Conservation (phyloP, 1,139 yeast species). For the Kodamaea suecica region DNA sequence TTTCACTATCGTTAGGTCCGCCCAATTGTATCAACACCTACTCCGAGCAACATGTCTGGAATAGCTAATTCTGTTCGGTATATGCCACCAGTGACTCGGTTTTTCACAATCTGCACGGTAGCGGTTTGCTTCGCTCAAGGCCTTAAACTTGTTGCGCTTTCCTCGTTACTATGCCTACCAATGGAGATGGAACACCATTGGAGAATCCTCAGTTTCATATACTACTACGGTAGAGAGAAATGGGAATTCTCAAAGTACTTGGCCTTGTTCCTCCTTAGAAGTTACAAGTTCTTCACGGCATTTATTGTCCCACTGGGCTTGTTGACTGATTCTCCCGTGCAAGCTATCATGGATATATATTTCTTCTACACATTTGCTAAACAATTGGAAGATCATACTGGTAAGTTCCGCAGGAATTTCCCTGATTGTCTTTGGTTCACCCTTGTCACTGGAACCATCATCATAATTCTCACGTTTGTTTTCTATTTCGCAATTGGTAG, state of each 20-base stretch:
- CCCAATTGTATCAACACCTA: slow-evolving; percentile 9
- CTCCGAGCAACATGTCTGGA: no score
- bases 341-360: slow-evolving; percentile 50
- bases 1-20: not conserved
- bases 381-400: slow-evolving; percentile 46
- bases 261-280: slow-evolving; percentile 21
- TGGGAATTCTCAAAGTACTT: slow-evolving; percentile 9
- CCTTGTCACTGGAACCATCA: slow-evolving; percentile 46
- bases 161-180: slow-evolving; percentile 13
- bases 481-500: slow-evolving; percentile 23
- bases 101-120: slow-evolving; percentile 39
- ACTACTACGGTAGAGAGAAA: slow-evolving; percentile 5
- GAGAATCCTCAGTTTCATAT: not conserved
- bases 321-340: slow-evolving; percentile 27
- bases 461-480: slow-evolving; percentile 24
- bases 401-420: slow-evolving; percentile 49
- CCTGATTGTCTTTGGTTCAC: slow-evolving; percentile 60
- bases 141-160: slow-evolving; percentile 16
- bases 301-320: slow-evolving; percentile 45
- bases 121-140: slow-evolving; percentile 20
- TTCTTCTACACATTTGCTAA: slow-evolving; percentile 57
- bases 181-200: not conserved
- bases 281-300: slow-evolving; percentile 48
- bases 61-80: slow-evolving; percentile 31
- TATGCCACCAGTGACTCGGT: slow-evolving; percentile 48